Evolutionary conservation across 192 early-diverging fungal genomes (phyloP), one percentile per base, ranked within the genome.

Genomic region (Phlyctochytrium arcticum): DNA sequence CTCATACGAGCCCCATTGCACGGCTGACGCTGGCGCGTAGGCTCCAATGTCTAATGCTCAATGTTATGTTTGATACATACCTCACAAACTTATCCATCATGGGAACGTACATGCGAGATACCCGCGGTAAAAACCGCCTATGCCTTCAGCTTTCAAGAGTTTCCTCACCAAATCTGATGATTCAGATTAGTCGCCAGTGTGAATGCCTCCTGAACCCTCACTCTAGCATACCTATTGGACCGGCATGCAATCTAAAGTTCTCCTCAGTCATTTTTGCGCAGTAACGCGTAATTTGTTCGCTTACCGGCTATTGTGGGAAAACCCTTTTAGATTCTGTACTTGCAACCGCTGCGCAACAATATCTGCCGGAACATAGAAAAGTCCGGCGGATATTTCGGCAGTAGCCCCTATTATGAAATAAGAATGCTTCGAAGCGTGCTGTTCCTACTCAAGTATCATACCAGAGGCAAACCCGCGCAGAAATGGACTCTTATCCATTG

Each of bases 1-100:
- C 57, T 80, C 79, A 59, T 77, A 80, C 3, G 74, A 50, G 5
- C 79, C 79, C 79, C 79, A 80, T 54, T 80, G 75, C 1, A 80
- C 73, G 6, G 75, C 75, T 6, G 68, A 71, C 10, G 72, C 75
- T 2, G 79, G 79, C 17, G 73, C 79, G 53, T 71, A 79, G 17
- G 77, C 72, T 12, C 63, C 59, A 17, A 78, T 65, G 53, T 77
- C 58, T 60, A 10, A 3, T n/a, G n/a, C n/a, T n/a, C n/a, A n/a
- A n/a, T n/a, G n/a, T n/a, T n/a, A n/a, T n/a, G n/a, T n/a, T n/a
- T n/a, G n/a, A n/a, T n/a, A n/a, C n/a, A n/a, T n/a, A n/a, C n/a
- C n/a, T n/a, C n/a, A n/a, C n/a, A n/a, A n/a, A n/a, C n/a, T n/a
- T n/a, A n/a, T n/a, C n/a, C n/a, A n/a, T n/a, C n/a, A n/a, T 36